Evolutionary conservation across 331 rosid species (phyloP), one percentile per base, ranked within the genome.

Genomic region (Quercus tomentella): DNA sequence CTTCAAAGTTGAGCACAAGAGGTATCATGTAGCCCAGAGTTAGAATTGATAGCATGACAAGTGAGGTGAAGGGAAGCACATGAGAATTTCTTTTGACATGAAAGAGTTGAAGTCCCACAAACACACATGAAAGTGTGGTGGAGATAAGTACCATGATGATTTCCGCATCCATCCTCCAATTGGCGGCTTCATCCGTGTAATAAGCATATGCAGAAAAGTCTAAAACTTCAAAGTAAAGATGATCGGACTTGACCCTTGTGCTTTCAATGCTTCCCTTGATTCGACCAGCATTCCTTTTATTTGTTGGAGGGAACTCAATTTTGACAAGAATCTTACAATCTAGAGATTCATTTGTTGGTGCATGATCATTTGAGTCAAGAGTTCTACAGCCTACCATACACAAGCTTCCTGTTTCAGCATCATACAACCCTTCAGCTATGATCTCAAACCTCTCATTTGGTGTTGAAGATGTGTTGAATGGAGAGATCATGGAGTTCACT

Each of bases 371-470:
- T 41, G 45, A 41, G 67, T 17, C 66, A 56, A 77, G 66, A 51
- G 70, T 70, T 21, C 87, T 78, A 78, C 92, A 93, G 55, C 92
- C 97, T 9, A 85, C 75, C 96, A 88, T 89, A 65, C 97, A 93
- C 86, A 93, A 82, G 70, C 35, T 82, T 84, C 96, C 97, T 15
- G 83, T 31, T 73, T 80, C 61, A 23, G 83, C 76, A 82, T 92
- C 89, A 89, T 91, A 91, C 17, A 74, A 22, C 75, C 97, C 96
- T 82, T 93, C 96, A 2, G 92, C 89, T 26, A 77, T 43, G 65
- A 93, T 85, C 16, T 72, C 78, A 74, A 31, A 56, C 1, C 1
- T 2, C n/a, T 33, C 23, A 69, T 25, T 71, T 16, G 75, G 54
- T 5, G 6, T 18, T 1, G 67, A 51, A 37, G 76, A 57, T 72